These are phyloP conservation scores for Trichoderma virens DNA, from an alignment of 495 filamentous ascomycete species.

Conservation along the genomic window DNA sequence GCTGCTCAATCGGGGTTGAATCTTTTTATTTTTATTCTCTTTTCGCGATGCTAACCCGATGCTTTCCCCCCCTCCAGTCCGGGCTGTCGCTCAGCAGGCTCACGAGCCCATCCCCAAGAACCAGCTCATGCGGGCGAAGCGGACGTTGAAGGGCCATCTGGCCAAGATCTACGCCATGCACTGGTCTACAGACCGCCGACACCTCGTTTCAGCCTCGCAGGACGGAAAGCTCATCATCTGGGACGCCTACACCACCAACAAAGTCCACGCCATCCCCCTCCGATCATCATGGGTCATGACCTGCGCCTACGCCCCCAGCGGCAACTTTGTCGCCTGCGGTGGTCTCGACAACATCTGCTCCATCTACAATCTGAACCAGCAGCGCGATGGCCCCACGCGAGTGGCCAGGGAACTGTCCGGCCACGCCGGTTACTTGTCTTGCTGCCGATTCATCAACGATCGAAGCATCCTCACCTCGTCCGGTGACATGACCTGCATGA, in stretches of 20 bases:
- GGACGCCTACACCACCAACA: conserved; percentile 99
- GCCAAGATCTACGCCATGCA: conserved; percentile 99
- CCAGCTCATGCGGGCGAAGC: conserved; percentile 86
- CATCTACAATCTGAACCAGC: conserved; percentile 93
- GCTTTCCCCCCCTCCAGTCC: conserved; percentile 48
- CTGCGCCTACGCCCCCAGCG: conserved; percentile 96
- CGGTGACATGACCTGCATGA: conserved; percentile 99
- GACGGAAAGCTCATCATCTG: conserved; percentile 99
- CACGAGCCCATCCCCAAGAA: conserved; percentile 86
- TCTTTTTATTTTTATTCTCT: no score
- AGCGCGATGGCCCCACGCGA: conserved; percentile 89
- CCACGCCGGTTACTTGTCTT: conserved; percentile 94
- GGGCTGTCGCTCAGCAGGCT: conserved; percentile 78
- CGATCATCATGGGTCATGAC: conserved; percentile 99
- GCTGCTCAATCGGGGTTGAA: no score
- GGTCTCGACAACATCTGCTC: conserved; percentile 99
- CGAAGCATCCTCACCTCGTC: conserved; percentile 95
- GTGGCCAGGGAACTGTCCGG: conserved; percentile 95
- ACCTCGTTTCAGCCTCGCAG: conserved; percentile 96
- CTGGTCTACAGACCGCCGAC: conserved; percentile 97
- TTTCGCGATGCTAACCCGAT: conserved; percentile 14
- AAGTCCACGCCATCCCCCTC: conserved; percentile 97
- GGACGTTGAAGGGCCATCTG: conserved; percentile 91
- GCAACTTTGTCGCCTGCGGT: conserved; percentile 96
- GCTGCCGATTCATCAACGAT: conserved; percentile 99